Conservation (phyloP, 306 rosid species). For the Lathyrus oleraceus region DNA sequence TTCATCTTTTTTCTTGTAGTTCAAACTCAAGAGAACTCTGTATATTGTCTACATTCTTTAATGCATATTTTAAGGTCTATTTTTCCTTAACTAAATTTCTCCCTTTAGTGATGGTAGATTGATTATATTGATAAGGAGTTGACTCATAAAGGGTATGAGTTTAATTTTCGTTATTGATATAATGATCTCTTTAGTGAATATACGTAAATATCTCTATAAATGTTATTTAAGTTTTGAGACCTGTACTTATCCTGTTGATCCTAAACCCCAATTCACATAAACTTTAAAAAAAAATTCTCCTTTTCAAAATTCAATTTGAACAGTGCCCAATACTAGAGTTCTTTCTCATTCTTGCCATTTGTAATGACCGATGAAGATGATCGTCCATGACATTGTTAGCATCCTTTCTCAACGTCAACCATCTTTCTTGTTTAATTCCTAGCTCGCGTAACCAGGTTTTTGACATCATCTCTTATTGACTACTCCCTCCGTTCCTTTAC, state of each 20-base stretch:
- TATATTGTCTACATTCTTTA: background rate
- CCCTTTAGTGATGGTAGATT: no score
- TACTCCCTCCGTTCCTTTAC: no score
- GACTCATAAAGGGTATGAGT: no score
- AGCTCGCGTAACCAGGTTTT: background rate
- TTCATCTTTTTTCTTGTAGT: background rate
- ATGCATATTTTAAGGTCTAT: background rate
- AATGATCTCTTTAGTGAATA: no score
- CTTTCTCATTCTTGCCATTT: background rate
- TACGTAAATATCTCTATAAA: no score
- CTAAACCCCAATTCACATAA: no score
- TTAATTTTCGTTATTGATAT: no score
- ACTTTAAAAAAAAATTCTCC: no score
- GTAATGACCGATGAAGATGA: background rate
- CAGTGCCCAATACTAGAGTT: background rate
- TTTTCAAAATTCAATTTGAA: background rate
- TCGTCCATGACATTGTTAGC: background rate
- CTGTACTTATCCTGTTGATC: no score
- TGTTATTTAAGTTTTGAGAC: no score
- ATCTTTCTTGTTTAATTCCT: background rate
- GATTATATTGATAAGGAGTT: no score
- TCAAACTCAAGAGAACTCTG: constrained; percentile 4
- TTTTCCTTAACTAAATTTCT: background rate
- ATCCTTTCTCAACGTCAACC: background rate
- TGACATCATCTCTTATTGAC: background rate